These are phyloP conservation scores for Huiozyma sinensis DNA, from an alignment of 805 yeast species.

Conservation along the genomic window DNA sequence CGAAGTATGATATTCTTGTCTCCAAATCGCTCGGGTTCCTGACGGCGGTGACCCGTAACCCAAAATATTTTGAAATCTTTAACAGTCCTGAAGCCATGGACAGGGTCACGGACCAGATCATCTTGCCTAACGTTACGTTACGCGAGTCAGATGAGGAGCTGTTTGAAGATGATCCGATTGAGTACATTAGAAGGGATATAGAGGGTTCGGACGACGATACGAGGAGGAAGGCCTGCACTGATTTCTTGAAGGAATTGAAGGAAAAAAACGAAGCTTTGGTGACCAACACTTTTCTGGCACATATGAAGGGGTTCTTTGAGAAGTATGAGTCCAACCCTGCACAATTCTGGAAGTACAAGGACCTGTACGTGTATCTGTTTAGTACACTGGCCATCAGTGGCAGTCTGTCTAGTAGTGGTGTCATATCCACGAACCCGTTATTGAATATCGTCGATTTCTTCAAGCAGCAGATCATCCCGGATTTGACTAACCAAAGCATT, in stretches of 20 bases:
- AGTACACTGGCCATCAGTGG: constrained; percentile 89
- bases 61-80: constrained; percentile 57
- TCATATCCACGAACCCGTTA: constrained; percentile 71
- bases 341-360: constrained; percentile 73
- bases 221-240: constrained; percentile 87
- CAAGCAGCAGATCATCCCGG: constrained; percentile 68
- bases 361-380: constrained; percentile 76
- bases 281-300: constrained; percentile 63
- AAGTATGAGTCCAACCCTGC: constrained; percentile 34
- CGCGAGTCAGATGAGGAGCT: constrained; percentile 84
- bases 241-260: constrained; percentile 77
- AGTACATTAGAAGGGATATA: constrained; percentile 80
- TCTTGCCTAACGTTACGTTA: constrained; percentile 78
- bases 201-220: constrained; percentile 94
- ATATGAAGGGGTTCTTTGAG: constrained; percentile 57
- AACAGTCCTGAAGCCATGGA: constrained; percentile 51
- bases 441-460: constrained; percentile 85
- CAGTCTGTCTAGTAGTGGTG: constrained; percentile 74
- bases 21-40: constrained; percentile 72
- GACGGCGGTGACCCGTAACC: constrained; percentile 67
- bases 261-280: constrained; percentile 63
- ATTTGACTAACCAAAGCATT: constrained; percentile 42
- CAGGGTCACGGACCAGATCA: constrained; percentile 70
- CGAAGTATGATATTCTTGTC: constrained; percentile 74
- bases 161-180: constrained; percentile 96